Evolutionary conservation across 768 basidiomycete genomes (phyloP).

Genomic region (Termitomyces titanicus): DNA sequence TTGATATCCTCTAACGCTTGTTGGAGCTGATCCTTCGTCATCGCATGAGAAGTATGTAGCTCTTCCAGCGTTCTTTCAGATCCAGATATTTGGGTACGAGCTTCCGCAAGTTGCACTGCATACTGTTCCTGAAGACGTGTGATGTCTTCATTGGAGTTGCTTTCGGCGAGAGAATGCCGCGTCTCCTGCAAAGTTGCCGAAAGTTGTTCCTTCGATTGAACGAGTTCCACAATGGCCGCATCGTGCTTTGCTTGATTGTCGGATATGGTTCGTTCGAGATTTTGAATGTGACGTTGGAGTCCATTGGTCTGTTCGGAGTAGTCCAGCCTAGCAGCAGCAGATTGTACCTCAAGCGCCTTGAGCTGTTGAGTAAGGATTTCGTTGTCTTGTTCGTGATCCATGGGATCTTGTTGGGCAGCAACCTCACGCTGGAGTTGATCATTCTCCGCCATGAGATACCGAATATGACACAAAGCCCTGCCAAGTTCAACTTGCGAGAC

Average conservation of each 20-base stretch:
- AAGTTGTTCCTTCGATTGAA: conserved; percentile 24
- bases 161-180: conserved; percentile 18
- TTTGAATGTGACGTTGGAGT: conserved; percentile 21
- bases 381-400: conserved; percentile 2
- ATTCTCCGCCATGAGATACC: conserved; percentile 2
- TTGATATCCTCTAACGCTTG: conserved; percentile 28
- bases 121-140: conserved; percentile 31
- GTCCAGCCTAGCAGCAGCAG: conserved; percentile 10
- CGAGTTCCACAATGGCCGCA: conserved; percentile 23
- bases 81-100: conserved; percentile 35
- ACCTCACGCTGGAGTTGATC: conserved; percentile 7
- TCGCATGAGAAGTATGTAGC: conserved; percentile 28
- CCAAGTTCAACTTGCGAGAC: conserved; percentile 15
- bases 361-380: conserved; percentile 9
- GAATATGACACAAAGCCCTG: conserved; percentile 5
- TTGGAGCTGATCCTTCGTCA: conserved; percentile 30
- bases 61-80: conserved; percentile 30
- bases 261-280: conserved; percentile 16
- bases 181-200: conserved; percentile 22
- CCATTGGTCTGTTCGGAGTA: conserved; percentile 14
- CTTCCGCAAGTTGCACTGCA: conserved; percentile 29
- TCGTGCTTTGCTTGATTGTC: conserved; percentile 21
- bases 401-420: not conserved
- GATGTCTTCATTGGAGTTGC: conserved; percentile 24
- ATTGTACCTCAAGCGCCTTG: conserved; percentile 11